phyloP scores from a whole-genome alignment of 116 monocot genomes.

The Posidonia oceanica region DNA sequence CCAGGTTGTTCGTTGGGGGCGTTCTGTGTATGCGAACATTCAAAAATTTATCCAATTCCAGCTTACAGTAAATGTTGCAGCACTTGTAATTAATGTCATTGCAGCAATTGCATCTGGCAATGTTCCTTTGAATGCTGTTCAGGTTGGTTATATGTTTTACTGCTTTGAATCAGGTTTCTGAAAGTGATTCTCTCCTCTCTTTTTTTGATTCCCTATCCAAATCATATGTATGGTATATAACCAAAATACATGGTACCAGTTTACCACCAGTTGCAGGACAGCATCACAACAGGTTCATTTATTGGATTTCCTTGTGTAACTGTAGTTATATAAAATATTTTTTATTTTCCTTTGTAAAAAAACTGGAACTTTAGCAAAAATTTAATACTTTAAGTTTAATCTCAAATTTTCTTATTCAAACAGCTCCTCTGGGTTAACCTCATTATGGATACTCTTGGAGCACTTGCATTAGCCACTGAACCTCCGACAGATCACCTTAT shows the following conservation, averaged over 20 bases:
- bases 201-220: neutral
- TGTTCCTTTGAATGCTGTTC: slow-evolving; percentile 74
- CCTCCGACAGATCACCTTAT: slow-evolving; percentile 89
- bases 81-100: slow-evolving; percentile 69
- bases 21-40: slow-evolving; percentile 96
- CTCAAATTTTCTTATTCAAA: neutral
- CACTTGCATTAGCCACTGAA: slow-evolving; percentile 92
- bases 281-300: too few relatives aligned
- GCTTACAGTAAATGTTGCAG: slow-evolving; percentile 90
- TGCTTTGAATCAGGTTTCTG: neutral
- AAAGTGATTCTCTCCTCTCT: neutral
- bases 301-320: too few relatives aligned
- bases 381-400: neutral
- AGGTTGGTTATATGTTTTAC: slow-evolving; percentile 21
- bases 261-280: neutral
- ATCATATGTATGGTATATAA: neutral
- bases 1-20: slow-evolving; percentile 95
- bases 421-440: slow-evolving; percentile 98
- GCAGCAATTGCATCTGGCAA: slow-evolving; percentile 71
- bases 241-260: too few relatives aligned
- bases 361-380: neutral
- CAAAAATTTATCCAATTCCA: slow-evolving; percentile 99
- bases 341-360: neutral
- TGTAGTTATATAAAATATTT: too few relatives aligned
- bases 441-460: slow-evolving; percentile 97